Percentiles rank a stretch among this genome's conserved stretches.
phyloP scores from a whole-genome alignment of 176 grass and related monocot species.

The Olyra latifolia region DNA sequence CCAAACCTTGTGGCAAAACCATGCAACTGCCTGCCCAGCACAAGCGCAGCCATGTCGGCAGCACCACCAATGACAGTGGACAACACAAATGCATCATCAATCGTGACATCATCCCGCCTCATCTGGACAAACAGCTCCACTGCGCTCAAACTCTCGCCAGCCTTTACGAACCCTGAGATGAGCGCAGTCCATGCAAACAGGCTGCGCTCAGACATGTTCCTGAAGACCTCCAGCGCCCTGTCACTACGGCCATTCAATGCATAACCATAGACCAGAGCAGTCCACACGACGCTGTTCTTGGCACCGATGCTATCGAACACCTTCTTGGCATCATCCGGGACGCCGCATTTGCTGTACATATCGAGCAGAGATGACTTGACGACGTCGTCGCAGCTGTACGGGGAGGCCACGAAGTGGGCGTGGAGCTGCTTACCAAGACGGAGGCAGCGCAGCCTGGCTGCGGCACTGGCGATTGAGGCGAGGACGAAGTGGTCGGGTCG shows the following conservation, averaged over 20 bases:
- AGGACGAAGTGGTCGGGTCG: constrained; percentile 69
- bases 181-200: constrained; percentile 87
- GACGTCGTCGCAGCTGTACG: constrained; percentile 50
- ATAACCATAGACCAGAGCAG: constrained; percentile 74
- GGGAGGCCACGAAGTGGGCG: constrained; percentile 41
- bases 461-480: constrained; percentile 53
- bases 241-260: constrained; percentile 37
- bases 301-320: constrained; percentile 62
- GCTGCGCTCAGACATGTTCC: constrained; percentile 52
- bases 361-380: constrained; percentile 76
- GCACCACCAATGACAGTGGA: constrained; percentile 42
- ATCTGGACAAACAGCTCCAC: constrained; percentile 66
- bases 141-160: constrained; percentile 43
- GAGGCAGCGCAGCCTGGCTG: constrained; percentile 46
- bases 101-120: constrained; percentile 55
- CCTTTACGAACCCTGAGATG: constrained; percentile 65
- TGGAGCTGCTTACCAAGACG: constrained; percentile 74
- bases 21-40: constrained; percentile 68
- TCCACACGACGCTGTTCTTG: constrained; percentile 74
- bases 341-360: constrained; percentile 83
- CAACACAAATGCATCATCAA: constrained; percentile 69
- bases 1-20: constrained; percentile 50
- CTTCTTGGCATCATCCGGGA: constrained; percentile 54
- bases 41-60: constrained; percentile 55
- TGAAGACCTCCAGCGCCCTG: constrained; percentile 60